Percentiles rank a stretch among this genome's conserved stretches.
Evolutionary conservation across 2,329 filamentous ascomycete genomes (phyloP).

Genomic region (Diplodia corticola): DNA sequence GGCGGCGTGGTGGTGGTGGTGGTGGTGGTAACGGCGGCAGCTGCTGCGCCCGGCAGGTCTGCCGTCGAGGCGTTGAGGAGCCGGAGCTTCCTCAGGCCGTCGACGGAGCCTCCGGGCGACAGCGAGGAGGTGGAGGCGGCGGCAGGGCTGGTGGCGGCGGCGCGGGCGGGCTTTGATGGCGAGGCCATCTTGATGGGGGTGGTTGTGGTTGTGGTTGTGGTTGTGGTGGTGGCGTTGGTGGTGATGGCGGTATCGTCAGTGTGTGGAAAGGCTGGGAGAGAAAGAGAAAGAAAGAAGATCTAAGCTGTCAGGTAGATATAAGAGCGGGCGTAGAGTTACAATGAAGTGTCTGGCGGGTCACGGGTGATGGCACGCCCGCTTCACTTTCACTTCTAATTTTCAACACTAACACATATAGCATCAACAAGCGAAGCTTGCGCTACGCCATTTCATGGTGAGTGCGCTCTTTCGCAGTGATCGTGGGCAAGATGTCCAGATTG

Average conservation of each 20-base stretch:
- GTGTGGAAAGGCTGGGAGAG: background rate
- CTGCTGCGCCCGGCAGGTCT: background rate
- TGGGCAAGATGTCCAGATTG: no score
- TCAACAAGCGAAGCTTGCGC: no score
- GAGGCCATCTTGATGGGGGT: conserved; percentile 3
- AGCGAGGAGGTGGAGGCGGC: background rate
- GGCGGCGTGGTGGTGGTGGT: background rate
- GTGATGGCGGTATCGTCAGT: background rate
- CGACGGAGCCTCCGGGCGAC: background rate
- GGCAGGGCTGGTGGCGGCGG: fast-evolving
- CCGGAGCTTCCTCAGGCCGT: conserved; percentile 4
- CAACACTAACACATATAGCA: no score
- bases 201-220: background rate
- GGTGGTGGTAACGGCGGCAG: no score
- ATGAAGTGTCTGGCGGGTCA: background rate
- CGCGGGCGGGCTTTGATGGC: background rate
- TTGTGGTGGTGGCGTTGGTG: background rate
- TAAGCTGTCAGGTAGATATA: background rate
- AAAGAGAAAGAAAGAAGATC: background rate
- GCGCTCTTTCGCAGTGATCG: no score
- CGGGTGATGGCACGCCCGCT: background rate
- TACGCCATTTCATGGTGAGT: no score
- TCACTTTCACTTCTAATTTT: background rate
- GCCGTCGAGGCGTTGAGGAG: conserved; percentile 11
- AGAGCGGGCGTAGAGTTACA: background rate